Conservation (phyloP, 768 basidiomycete species). For the Inosperma sp. region DNA sequence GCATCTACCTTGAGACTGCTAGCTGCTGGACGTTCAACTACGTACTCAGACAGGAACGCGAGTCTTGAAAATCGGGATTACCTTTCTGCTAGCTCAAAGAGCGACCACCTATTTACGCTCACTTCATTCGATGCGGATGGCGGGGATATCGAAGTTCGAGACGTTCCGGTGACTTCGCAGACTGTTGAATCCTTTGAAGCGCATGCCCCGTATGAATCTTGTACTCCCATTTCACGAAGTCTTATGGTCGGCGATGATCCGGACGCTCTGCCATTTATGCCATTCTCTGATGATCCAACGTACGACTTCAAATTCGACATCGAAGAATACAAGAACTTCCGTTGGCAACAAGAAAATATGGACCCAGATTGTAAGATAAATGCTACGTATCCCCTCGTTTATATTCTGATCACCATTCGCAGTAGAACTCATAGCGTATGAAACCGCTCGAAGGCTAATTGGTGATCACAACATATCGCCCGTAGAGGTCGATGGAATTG, state of each 20-base stretch:
- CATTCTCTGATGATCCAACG: constrained; percentile 54
- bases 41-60: too few relatives aligned
- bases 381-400: background rate
- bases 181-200: too few relatives aligned
- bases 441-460: constrained; percentile 44
- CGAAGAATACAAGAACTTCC: constrained; percentile 39
- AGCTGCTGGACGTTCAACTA: too few relatives aligned
- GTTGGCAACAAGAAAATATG: constrained; percentile 42
- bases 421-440: constrained; percentile 50
- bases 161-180: too few relatives aligned
- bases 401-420: background rate
- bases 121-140: background rate
- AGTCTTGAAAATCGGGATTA: background rate
- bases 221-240: constrained; percentile 45
- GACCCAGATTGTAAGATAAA: constrained; percentile 41
- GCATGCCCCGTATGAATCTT: constrained; percentile 50
- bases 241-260: constrained; percentile 56
- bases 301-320: constrained; percentile 44
- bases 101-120: background rate
- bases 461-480: constrained; percentile 34
- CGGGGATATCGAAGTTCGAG: too few relatives aligned
- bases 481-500: constrained; percentile 45
- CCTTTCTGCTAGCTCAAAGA: background rate
- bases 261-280: constrained; percentile 53
- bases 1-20: background rate